phyloP scores from a whole-genome alignment of 306 rosid species.

The Vicia villosa region DNA sequence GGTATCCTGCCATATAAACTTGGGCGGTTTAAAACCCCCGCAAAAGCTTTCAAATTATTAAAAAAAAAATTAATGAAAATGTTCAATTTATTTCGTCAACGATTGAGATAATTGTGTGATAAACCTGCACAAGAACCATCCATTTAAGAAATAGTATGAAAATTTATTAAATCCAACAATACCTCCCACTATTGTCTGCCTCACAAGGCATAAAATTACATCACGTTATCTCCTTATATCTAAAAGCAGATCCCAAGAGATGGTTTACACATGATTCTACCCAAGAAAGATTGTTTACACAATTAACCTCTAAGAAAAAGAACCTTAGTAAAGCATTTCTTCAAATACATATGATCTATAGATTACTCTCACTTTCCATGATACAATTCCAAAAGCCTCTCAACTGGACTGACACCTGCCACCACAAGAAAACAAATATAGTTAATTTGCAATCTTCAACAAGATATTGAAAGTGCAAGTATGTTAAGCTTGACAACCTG shows the following conservation, averaged over 20 bases:
- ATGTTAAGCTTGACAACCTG: background rate
- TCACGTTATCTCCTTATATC: conserved; percentile 42
- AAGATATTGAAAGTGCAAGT: background rate
- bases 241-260: conserved; percentile 34
- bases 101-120: too few species aligned
- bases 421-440: conserved; percentile 14
- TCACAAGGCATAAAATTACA: conserved; percentile 30
- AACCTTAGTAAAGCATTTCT: conserved; percentile 82
- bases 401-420: conserved; percentile 89
- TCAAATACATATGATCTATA: conserved; percentile 84
- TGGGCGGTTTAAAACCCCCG: too few species aligned
- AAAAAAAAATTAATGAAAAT: too few species aligned
- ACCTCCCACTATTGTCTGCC: background rate
- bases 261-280: conserved; percentile 32
- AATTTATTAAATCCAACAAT: too few species aligned
- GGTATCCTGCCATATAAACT: too few species aligned
- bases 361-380: conserved; percentile 79
- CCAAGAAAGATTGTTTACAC: conserved; percentile 31
- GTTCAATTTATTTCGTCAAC: too few species aligned
- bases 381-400: conserved; percentile 79
- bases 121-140: too few species aligned
- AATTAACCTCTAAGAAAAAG: conserved; percentile 40
- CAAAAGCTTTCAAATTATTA: too few species aligned
- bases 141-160: too few species aligned
- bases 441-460: background rate